Evolutionary conservation across 2,329 filamentous ascomycete genomes (phyloP).

Genomic region (Talaromyces verruculosus): DNA sequence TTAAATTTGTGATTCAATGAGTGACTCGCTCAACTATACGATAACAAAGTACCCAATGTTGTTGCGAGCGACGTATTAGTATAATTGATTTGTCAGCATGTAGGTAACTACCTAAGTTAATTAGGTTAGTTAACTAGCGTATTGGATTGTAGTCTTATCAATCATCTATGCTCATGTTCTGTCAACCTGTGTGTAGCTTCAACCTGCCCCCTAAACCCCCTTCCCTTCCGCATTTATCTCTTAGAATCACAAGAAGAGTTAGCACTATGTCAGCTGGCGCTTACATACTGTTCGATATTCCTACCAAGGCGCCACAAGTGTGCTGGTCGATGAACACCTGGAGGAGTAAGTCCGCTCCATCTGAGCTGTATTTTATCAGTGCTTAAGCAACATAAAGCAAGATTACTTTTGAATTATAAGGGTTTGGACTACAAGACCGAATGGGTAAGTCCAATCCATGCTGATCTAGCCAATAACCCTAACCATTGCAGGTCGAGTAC

Average conservation of each 20-base stretch:
- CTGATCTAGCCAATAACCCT: constrained; percentile 1
- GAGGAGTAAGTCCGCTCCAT: constrained; percentile 56
- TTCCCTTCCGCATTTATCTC: too few species aligned
- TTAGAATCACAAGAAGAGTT: background rate
- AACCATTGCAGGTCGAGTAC: constrained; percentile 4
- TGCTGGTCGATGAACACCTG: constrained; percentile 69
- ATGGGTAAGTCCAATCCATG: constrained; percentile 20
- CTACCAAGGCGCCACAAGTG: constrained; percentile 14
- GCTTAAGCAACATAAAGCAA: constrained; percentile 47
- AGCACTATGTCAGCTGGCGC: background rate
- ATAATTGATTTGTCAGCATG: background rate
- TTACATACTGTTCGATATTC: constrained; percentile 14
- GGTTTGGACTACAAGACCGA: constrained; percentile 58
- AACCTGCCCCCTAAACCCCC: background rate
- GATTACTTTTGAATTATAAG: constrained; percentile 68
- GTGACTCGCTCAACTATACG: background rate
- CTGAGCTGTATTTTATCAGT: background rate
- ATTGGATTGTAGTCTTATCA: background rate
- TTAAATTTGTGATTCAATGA: background rate
- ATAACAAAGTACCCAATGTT: background rate
- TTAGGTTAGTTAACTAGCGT: background rate
- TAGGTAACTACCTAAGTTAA: too few species aligned
- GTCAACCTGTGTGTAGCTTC: background rate
- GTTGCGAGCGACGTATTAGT: background rate
- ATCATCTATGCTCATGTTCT: background rate